phyloP scores from a whole-genome alignment of 352 stramenopile species.

The Phytophthora idaei region DNA sequence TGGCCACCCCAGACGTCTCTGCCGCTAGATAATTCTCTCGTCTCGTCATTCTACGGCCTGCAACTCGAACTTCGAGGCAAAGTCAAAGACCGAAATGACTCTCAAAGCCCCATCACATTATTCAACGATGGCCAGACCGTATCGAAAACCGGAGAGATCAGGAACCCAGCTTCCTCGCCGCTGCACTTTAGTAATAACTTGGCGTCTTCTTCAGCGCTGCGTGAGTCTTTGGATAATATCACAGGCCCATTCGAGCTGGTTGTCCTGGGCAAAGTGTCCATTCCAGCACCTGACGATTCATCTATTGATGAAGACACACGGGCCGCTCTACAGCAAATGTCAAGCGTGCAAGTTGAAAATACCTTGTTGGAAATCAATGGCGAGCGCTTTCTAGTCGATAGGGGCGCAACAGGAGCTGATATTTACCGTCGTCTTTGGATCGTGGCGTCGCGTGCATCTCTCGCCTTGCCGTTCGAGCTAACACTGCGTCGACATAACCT shows the following conservation, averaged over 20 bases:
- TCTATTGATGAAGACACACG: slow-evolving; percentile 21
- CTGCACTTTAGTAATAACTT: slow-evolving; percentile 15
- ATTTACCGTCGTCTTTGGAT: slow-evolving; percentile 39
- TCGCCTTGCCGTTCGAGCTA: slow-evolving; percentile 54
- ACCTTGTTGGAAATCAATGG: slow-evolving; percentile 55
- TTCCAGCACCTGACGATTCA: slow-evolving; percentile 3
- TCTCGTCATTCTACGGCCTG: slow-evolving; percentile 49
- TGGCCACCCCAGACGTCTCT: slow-evolving; percentile 25
- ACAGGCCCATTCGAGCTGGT: slow-evolving; percentile 40
- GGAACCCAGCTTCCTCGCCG: slow-evolving; percentile 2
- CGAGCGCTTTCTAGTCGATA: slow-evolving; percentile 39
- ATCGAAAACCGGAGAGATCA: slow-evolving; percentile 7
- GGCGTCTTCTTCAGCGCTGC: slow-evolving; percentile 5
- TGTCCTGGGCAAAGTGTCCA: slow-evolving; percentile 34
- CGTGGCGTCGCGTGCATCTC: slow-evolving; percentile 34
- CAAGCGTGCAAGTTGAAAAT: slow-evolving; percentile 50
- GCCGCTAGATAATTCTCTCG: slow-evolving; percentile 17
- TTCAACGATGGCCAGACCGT: slow-evolving; percentile 22
- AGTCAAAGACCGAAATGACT: slow-evolving; percentile 3
- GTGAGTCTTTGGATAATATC: slow-evolving; percentile 27
- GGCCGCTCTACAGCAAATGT: slow-evolving; percentile 39
- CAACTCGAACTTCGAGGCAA: slow-evolving; percentile 47
- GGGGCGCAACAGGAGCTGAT: slow-evolving; percentile 31
- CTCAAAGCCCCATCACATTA: slow-evolving; percentile 11
- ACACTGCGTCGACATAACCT: slow-evolving; percentile 67